phyloP scores from a whole-genome alignment of 2,329 filamentous ascomycete genomes.

The Fusarium pseudoanthophilum region DNA sequence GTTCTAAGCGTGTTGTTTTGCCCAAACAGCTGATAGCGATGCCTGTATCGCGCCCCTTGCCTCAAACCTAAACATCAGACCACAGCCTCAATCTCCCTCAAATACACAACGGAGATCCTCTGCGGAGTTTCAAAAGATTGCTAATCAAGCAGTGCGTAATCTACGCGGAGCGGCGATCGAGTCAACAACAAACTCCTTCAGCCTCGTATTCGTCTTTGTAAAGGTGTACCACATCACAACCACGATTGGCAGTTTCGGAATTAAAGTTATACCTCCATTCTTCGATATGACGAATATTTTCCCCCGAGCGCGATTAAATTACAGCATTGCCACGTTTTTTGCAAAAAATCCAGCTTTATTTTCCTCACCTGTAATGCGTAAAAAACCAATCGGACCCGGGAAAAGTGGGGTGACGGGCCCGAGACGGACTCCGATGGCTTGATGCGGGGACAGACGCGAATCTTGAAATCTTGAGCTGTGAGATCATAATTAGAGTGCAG shows the following conservation, averaged over 20 bases:
- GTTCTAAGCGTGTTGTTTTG: background rate
- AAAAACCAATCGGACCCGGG: background rate
- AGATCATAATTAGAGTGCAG: background rate
- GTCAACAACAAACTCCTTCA: background rate
- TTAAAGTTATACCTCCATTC: background rate
- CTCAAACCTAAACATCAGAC: background rate
- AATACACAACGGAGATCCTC: background rate
- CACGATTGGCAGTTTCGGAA: background rate
- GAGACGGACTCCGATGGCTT: slow-evolving; percentile 9
- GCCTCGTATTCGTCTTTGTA: background rate
- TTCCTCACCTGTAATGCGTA: background rate
- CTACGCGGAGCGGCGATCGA: background rate
- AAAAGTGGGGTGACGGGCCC: slow-evolving; percentile 7
- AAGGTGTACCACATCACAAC: background rate
- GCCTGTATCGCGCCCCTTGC: background rate
- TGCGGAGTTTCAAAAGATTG: background rate
- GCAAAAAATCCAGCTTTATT: background rate
- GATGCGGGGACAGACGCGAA: background rate
- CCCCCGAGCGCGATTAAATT: background rate
- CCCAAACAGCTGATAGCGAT: too few species aligned
- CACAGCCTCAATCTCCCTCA: background rate
- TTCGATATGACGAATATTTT: background rate
- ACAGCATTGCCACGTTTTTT: slow-evolving; percentile 1
- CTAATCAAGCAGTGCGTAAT: background rate
- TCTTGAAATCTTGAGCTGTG: background rate